Percentiles rank a stretch among this genome's conserved stretches.
These are phyloP conservation scores for Rhypophila decipiens DNA, from an alignment of 495 filamentous ascomycete genomes.

Conservation along the genomic window DNA sequence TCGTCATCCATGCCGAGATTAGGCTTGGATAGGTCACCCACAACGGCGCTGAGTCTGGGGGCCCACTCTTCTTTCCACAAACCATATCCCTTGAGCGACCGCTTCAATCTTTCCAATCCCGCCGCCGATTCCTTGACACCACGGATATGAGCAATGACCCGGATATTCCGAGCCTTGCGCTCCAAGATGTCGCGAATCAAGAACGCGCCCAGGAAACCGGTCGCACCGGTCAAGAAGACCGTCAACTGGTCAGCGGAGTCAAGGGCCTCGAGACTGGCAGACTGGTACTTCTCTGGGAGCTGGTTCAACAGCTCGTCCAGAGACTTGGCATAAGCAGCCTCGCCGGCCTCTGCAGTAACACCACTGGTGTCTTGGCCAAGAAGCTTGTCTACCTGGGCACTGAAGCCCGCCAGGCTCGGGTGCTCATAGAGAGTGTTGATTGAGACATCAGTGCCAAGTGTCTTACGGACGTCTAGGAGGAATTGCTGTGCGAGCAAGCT, in stretches of 20 bases:
- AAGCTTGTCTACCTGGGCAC: constrained; percentile 65
- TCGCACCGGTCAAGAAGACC: constrained; percentile 82
- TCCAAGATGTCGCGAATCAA: constrained; percentile 69
- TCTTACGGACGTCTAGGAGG: constrained; percentile 59
- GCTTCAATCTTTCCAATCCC: constrained; percentile 46
- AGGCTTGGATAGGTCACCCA: constrained; percentile 66
- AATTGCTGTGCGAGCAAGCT: constrained; percentile 83
- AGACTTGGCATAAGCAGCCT: constrained; percentile 60
- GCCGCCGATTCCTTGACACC: constrained; percentile 44
- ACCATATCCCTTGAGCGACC: constrained; percentile 63
- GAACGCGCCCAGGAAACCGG: constrained; percentile 84
- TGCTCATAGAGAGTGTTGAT: constrained; percentile 73
- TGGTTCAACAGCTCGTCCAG: constrained; percentile 40
- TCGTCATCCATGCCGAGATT: constrained; percentile 61
- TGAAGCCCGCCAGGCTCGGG: constrained; percentile 67
- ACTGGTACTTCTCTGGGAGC: constrained; percentile 31
- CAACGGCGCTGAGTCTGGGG: constrained; percentile 54
- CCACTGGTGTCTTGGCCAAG: constrained; percentile 26
- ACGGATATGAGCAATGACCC: constrained; percentile 75
- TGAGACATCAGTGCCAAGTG: constrained; percentile 57
- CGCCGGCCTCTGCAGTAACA: constrained; percentile 47
- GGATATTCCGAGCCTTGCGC: constrained; percentile 48
- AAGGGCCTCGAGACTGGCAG: constrained; percentile 25
- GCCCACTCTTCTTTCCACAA: constrained; percentile 73
- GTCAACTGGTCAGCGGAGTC: constrained; percentile 39